Evolutionary conservation across 805 yeast genomes (phyloP), one percentile per base, ranked within the genome.

Genomic region (Yarrowia osloensis): DNA sequence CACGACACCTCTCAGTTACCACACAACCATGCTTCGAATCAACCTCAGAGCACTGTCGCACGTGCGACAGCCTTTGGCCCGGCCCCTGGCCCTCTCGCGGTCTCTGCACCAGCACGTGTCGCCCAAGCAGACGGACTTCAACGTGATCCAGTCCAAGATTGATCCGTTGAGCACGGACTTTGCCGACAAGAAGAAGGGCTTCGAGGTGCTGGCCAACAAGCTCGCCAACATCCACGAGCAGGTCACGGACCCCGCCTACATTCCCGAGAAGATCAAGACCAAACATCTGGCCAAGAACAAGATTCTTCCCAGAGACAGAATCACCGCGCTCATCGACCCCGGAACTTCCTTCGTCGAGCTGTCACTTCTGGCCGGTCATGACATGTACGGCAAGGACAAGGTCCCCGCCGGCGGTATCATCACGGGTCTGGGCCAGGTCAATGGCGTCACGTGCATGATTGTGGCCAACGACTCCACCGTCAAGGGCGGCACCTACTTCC

Each of bases 401-500:
- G 73, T 74, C n/a, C 74, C 75, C 2, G 74, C 71, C 9, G 77
- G 77, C 11, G 77, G 76, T 1, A 74, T 74, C 63, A 74, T 74
- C 68, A 74, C 77, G 11, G 77, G 77, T 33, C 69, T 74, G 12
- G 77, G 77, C 22, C 62, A 73, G 31, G 76, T 74, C 39, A 67
- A 69, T 6, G 76, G 76, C 29, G 71, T 70, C 68, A 71, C 72
- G 4, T 74, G 76, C 50, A 50, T 74, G 52, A 71, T 74, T 40
- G 74, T 74, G 15, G 77, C 77, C 49, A 74, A 74, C 67, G 77
- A 74, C 67, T 68, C 73, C 49, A 74, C 77, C 35, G 77, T 74
- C 50, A 74, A 74, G 66, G 77, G 77, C 13, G 77, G 77, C 4
- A 74, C 76, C n/a, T 74, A 74, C 69, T 74, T 73, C 67, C 77